Conservation (phyloP, 495 filamentous ascomycete genomes). For the Hypomontagnella monticulosa region DNA sequence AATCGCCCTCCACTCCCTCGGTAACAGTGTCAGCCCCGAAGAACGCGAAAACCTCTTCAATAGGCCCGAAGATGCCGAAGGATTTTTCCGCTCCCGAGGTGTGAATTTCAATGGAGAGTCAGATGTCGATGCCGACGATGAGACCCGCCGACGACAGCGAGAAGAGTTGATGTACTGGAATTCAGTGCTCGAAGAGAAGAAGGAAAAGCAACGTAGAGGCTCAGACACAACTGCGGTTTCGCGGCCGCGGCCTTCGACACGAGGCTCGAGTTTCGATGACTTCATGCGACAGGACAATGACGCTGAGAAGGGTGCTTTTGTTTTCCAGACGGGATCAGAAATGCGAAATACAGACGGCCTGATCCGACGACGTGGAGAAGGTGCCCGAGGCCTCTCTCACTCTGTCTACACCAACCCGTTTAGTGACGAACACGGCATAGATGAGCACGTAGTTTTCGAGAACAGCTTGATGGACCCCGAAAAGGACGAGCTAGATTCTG, state of each 20-base stretch:
- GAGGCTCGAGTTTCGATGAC: conserved; percentile 62
- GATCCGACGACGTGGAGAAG: conserved; percentile 60
- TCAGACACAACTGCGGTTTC: conserved; percentile 19
- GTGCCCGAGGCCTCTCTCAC: conserved; percentile 60
- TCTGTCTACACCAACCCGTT: conserved; percentile 68
- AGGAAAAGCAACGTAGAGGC: conserved; percentile 43
- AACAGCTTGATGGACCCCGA: conserved; percentile 50
- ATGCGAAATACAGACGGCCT: conserved; percentile 48
- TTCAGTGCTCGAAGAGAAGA: conserved; percentile 50
- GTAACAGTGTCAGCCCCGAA: conserved; percentile 75
- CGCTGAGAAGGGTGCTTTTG: conserved; percentile 59
- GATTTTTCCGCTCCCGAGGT: conserved; percentile 58
- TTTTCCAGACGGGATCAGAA: conserved; percentile 61
- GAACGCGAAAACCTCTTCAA: conserved; percentile 64
- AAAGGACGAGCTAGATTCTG: conserved; percentile 58
- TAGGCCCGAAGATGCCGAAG: conserved; percentile 66
- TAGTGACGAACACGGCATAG: conserved; percentile 64
- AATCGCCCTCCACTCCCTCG: conserved; percentile 77
- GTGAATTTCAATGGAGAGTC: conserved; percentile 60
- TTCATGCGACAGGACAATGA: conserved; percentile 56
- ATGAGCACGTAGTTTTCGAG: conserved; percentile 54
- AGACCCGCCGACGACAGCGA: conserved; percentile 69
- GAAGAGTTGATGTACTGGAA: conserved; percentile 81
- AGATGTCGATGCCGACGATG: conserved; percentile 73
- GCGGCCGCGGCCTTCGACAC: conserved; percentile 22